Base-by-base conservation (phyloP, 495 filamentous ascomycete species). In the Neurospora sp. region DNA sequence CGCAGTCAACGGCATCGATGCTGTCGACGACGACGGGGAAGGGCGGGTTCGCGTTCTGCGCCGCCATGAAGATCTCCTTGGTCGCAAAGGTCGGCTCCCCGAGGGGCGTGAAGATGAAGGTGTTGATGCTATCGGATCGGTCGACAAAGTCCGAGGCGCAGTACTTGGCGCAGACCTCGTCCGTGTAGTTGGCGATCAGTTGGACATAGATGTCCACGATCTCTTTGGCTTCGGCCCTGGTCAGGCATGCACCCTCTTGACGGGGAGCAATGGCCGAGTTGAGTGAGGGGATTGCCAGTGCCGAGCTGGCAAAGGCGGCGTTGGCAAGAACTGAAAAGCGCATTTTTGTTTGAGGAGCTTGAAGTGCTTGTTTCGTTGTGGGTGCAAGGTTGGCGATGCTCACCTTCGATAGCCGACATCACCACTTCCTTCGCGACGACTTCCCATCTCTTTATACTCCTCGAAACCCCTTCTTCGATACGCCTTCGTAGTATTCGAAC, bases 111-210 rank as follows among this genome's bases (percentile, higher is more conserved):
- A 77, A 75, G 73, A 79, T 81, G 79, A 82, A 78, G 75, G 79
- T 79, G 79, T 81, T 81, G 79, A 82, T 82, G 79, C 80, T 80
- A 75, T 81, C 78, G 66, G 78, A 79, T 41, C 77, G 72, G 76
- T 82, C 76, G 73, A 77, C 79, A 40, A 82, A 82, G 70, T 74
- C 74, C 35, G 74, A 74, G 70, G 79, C 78, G 73, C 77, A 79
- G 78, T 82, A 82, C 78, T 81, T 82, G 40, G 75, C 78, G 76
- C 77, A 77, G 70, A 76, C 80, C 8, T 70, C 76, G 68, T 76
- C 75, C 72, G 74, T 71, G 76, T 82, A 80, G 74, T 82, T 79
- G 76, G 79, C 73, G 74, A 82, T 82, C 61, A 80, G 75, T 12
- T 75, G 74, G 69, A 70, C 53, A 72, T 81, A 81, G 72, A 76